Percentiles rank a stretch among this genome's conserved stretches.
Conservation (phyloP, 495 filamentous ascomycete genomes). For the Viridothelium virens region DNA sequence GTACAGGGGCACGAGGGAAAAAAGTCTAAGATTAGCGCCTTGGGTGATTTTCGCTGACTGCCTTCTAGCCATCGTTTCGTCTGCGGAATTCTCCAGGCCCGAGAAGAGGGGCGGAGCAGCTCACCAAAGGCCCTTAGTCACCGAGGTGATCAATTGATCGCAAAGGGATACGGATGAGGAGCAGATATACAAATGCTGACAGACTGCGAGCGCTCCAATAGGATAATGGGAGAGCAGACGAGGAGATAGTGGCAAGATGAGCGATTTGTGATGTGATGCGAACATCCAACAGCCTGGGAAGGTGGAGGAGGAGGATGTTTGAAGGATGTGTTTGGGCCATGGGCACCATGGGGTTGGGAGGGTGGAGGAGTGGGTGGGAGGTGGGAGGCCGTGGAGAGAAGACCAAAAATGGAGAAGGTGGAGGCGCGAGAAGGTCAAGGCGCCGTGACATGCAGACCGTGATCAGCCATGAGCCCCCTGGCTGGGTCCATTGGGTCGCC, state of each 20-base stretch:
- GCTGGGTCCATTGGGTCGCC: neutral
- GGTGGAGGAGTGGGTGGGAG: too few species aligned
- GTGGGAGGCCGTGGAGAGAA: too few species aligned
- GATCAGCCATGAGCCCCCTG: neutral
- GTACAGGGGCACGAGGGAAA: neutral
- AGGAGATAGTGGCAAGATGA: neutral
- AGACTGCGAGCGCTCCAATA: too few species aligned
- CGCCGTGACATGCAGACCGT: neutral
- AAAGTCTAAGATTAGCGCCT: neutral
- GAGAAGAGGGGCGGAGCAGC: neutral
- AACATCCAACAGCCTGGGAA: neutral
- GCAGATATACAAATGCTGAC: too few species aligned
- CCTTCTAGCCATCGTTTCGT: neutral
- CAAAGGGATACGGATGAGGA: neutral
- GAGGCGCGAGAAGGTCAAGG: neutral
- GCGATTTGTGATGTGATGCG: neutral
- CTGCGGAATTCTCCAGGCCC: constrained; percentile 2
- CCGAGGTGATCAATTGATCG: neutral
- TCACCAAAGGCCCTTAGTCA: neutral
- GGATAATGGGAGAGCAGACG: too few species aligned
- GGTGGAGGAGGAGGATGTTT: neutral
- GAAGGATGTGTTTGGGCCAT: too few species aligned
- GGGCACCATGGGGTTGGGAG: too few species aligned
- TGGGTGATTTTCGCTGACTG: neutral
- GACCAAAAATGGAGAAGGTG: too few species aligned